Evolutionary conservation across 441 rosid genomes (phyloP).

Genomic region (Pelargonium myrrhifolium): DNA sequence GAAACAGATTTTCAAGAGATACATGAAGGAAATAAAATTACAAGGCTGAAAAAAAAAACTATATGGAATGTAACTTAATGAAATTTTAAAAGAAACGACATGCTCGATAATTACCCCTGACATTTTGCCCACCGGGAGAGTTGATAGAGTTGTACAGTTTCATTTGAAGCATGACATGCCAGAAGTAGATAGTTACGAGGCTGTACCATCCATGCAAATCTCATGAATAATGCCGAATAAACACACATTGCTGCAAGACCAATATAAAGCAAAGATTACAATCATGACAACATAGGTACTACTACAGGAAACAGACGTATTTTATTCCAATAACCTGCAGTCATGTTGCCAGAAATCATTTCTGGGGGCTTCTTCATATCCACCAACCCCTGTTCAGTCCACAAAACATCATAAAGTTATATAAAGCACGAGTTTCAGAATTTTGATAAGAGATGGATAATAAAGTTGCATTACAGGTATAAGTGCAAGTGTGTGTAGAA

Average conservation of each 20-base stretch:
- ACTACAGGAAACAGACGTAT: neutral
- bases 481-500: neutral
- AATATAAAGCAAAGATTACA: constrained; percentile 7
- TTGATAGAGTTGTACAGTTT: constrained; percentile 87
- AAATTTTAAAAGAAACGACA: neutral
- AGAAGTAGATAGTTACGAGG: constrained; percentile 88
- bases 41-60: no score
- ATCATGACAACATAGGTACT: constrained; percentile 2
- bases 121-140: constrained; percentile 75
- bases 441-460: neutral
- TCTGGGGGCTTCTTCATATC: constrained; percentile 93
- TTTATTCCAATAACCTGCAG: constrained; percentile 41
- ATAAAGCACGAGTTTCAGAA: neutral
- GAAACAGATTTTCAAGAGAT: neutral
- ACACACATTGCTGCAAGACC: constrained; percentile 67
- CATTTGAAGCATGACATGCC: constrained; percentile 89
- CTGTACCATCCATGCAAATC: constrained; percentile 98
- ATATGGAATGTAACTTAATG: no score
- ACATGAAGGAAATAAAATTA: no score
- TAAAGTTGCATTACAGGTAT: neutral
- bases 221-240: constrained; percentile 77
- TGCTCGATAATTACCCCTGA: constrained; percentile 50
- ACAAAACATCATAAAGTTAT: constrained; percentile 12
- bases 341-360: constrained; percentile 92
- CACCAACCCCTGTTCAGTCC: constrained; percentile 58